Conservation (phyloP, 2,329 filamentous ascomycete genomes). For the Clonostachys rhizophaga region DNA sequence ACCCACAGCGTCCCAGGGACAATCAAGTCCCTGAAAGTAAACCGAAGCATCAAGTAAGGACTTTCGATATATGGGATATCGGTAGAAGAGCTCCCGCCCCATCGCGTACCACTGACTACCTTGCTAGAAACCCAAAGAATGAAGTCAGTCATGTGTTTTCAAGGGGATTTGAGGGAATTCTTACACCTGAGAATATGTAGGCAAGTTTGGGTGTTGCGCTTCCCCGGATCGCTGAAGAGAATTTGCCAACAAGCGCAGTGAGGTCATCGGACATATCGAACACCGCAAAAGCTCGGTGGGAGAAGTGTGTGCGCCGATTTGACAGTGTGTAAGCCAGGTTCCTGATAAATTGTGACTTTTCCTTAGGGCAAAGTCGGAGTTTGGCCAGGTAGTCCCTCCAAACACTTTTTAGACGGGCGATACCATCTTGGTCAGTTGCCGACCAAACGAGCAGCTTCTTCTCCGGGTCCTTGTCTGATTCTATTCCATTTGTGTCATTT, state of each 20-base stretch:
- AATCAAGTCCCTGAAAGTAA: slow-evolving; percentile 5
- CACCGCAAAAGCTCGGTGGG: slow-evolving; percentile 10
- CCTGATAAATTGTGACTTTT: slow-evolving; percentile 6
- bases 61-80: slow-evolving; percentile 9
- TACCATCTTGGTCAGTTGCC: slow-evolving; percentile 3
- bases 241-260: background rate
- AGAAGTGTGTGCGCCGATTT: slow-evolving; percentile 10
- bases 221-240: too few species aligned
- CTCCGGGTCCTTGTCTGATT: too few species aligned
- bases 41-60: slow-evolving; percentile 4
- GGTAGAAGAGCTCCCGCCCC: slow-evolving; percentile 16
- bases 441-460: background rate
- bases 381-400: slow-evolving; percentile 2
- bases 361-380: slow-evolving; percentile 16
- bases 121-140: slow-evolving; percentile 34
- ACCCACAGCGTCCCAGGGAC: background rate
- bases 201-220: too few species aligned
- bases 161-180: background rate
- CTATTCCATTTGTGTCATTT: too few species aligned
- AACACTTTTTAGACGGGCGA: slow-evolving; percentile 9
- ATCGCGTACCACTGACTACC: slow-evolving; percentile 26
- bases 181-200: too few species aligned
- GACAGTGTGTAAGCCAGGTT: slow-evolving; percentile 21
- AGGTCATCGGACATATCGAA: background rate
- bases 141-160: slow-evolving; percentile 21